Evolutionary conservation across 768 basidiomycete genomes (phyloP), one percentile per base, ranked within the genome.

Genomic region (Boletus rex-veris): DNA sequence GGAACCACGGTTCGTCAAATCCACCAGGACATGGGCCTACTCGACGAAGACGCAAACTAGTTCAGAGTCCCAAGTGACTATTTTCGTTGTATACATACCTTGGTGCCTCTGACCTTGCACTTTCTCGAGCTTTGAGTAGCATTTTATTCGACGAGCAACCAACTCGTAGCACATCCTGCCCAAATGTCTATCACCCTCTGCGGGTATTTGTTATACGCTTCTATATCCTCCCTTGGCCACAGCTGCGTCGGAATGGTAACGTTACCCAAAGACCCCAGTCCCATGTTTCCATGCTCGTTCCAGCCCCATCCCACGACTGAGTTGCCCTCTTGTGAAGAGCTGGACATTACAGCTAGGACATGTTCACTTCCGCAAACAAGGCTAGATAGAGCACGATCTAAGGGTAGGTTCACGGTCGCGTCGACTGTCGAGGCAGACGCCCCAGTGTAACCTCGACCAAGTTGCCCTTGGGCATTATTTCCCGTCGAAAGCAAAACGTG

Each of bases 241-340:
- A 90, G 63, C 57, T 71, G 79, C 11, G 72, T 66, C 15, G 87
- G 85, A 15, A 64, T 26, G 7, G 62, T 55, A 9, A 80, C 69
- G 60, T 93, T 85, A 4, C 75, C 71, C 5, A 80, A 81, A 35
- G 77, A 74, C 0, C 84, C 86, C 21, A 82, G 64, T 0, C 90
- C 93, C 26, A 98, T 75, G 69, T 97, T 98, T 7, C 96, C 96
- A 66, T 98, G 96, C 69, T 98, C 96, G 68, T 98, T 98, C 95
- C 96, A 98, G 0, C 96, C 96, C 91, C 95, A 97, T 0, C 83
- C 90, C 82, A 84, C 90, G 0, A 94, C 79, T 9, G 54, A 42
- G 21, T 48, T 28, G 5, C 39, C 33, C 58, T 81, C 78, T 1
- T 61, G 57, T 12, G 40, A 31, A 24, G 51, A 41, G n/a, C 40